Evolutionary conservation across 495 filamentous ascomycete species (phyloP), one percentile per base, ranked within the genome.

Genomic region (Neurospora terricola): DNA sequence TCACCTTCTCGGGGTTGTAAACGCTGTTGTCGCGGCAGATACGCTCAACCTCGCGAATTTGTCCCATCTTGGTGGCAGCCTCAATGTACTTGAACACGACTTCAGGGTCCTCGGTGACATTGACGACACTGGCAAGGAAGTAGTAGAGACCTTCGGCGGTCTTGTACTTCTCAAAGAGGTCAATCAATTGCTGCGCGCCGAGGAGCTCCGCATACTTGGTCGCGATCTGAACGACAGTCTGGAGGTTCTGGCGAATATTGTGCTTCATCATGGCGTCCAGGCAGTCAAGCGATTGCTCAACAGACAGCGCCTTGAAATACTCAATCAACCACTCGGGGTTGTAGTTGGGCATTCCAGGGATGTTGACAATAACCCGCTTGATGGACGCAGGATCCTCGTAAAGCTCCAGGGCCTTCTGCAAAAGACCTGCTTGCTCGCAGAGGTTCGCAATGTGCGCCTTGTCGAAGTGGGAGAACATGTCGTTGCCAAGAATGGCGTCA

Each of bases 61-160:
- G 95, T 10, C 88, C 88, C 88, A 96, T 96, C 78, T 89, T 90
- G 69, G 95, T 97, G 39, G 96, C 96, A 72, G 96, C 94, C 84
- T 98, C 94, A 70, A 99, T 96, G 82, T 99, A 99, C 87, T 99
- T 99, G 90, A 97, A 99, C 81, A 93, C 90, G 48, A 99, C 96
- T 78, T 99, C 96, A 30, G 91, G 84, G 78, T 99, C 96, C 82
- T 98, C 93, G 74, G 92, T 96, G 34, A 99, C 83, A 80, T 99
- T 99, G 83, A 99, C 96, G 75, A 99, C 94, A 79, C 94, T 96
- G 70, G 94, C 95, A 71, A 99, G 89, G 83, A 97, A 99, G 86
- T 95, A 97, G 88, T 96, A 99, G 18, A 99, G 89, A 80, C 96
- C 96, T 82, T 99, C 96, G 38, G 93, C 90, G 38, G 94, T 98